Percentiles rank a stretch among this genome's conserved stretches.
phyloP scores from a whole-genome alignment of 352 stramenopile species.

The Globisporangium alternatum region DNA sequence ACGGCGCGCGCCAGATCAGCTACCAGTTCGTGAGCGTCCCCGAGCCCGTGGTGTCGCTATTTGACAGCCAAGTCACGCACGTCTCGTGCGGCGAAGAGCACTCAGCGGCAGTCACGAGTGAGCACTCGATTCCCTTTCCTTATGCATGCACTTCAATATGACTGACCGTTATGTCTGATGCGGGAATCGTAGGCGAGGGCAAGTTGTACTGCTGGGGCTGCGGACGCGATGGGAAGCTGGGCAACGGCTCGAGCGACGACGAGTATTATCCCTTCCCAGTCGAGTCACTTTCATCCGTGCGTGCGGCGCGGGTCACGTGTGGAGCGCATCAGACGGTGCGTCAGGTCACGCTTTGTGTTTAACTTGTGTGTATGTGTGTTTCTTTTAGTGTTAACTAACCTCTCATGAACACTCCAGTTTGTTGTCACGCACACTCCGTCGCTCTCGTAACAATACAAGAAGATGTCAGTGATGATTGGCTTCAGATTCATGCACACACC shows the following conservation, averaged over 20 bases:
- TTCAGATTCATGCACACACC: too few species aligned
- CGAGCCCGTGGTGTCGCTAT: constrained; percentile 45
- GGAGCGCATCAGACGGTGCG: constrained; percentile 59
- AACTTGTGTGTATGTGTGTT: not conserved
- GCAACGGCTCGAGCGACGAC: constrained; percentile 54
- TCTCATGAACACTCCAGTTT: constrained; percentile 27
- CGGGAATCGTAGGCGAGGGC: constrained; percentile 36
- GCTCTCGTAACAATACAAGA: constrained; percentile 1
- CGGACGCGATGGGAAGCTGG: constrained; percentile 63
- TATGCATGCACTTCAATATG: not conserved
- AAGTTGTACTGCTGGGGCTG: constrained; percentile 69
- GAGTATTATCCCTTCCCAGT: constrained; percentile 48
- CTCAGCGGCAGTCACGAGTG: constrained; percentile 59
- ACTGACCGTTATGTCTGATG: not conserved
- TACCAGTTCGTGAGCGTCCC: constrained; percentile 58
- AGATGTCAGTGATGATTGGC: too few species aligned
- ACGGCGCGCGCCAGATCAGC: constrained; percentile 57
- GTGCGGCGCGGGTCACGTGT: constrained; percentile 49
- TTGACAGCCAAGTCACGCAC: constrained; percentile 41
- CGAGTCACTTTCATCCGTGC: constrained; percentile 54
- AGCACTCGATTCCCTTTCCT: constrained; percentile 11
- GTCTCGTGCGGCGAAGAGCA: constrained; percentile 68
- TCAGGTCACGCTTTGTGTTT: not conserved
- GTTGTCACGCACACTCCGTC: constrained; percentile 46
- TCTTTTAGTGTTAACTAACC: not conserved